A percentile compares a stretch with the other conserved stretches of the same genome.
Conservation (phyloP, 257 asterid species). For the Fraxinus quadrangulata region DNA sequence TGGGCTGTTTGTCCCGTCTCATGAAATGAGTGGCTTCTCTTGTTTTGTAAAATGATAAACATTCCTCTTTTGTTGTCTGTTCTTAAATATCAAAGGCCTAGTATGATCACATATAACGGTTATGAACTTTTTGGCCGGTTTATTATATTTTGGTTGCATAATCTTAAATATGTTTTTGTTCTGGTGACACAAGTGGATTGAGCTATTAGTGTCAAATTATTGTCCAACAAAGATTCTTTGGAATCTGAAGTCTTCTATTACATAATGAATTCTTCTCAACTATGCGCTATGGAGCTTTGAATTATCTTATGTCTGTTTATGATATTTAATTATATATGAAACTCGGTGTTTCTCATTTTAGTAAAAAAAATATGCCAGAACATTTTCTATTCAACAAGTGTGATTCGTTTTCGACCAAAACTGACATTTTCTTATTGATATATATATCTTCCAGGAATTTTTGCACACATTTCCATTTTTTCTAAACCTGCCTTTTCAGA, state of each 20-base stretch:
- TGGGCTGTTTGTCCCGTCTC: constrained; percentile 14
- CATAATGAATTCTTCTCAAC: background rate
- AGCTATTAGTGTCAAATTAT: background rate
- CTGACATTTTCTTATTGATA: background rate
- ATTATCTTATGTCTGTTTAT: background rate
- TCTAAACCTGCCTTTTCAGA: background rate
- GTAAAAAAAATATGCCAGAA: background rate
- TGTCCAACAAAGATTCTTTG: background rate
- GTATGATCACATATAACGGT: background rate
- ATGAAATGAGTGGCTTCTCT: constrained; percentile 17
- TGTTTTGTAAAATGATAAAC: background rate
- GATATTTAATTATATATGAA: background rate
- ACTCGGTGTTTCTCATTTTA: background rate
- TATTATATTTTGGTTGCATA: background rate
- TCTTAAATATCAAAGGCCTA: constrained; percentile 15
- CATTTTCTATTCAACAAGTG: background rate
- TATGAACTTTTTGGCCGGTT: background rate
- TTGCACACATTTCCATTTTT: background rate
- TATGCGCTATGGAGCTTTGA: background rate
- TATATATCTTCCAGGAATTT: background rate
- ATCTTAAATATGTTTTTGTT: background rate
- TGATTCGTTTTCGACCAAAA: background rate
- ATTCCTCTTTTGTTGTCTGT: background rate
- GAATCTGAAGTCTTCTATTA: background rate
- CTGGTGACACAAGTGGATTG: constrained; percentile 11